Evolutionary conservation across 2,329 filamentous ascomycete species (phyloP), one percentile per base, ranked within the genome.

Genomic region (Rhynchosporium secalis): DNA sequence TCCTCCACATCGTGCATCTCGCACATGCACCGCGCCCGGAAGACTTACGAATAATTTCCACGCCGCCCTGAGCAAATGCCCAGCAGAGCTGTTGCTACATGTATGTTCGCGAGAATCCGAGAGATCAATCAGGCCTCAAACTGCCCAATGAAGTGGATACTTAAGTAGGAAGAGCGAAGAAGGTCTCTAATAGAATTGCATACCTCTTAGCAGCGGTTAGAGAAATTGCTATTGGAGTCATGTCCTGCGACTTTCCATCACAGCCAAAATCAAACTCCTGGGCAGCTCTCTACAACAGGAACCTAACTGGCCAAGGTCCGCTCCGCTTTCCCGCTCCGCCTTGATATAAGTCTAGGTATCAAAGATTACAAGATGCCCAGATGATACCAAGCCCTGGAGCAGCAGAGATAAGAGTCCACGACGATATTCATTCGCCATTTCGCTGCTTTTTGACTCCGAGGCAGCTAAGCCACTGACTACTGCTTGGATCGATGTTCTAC

Each of bases 111-210:
- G 51, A 54, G 33, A 41, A 41, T 15, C 20, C 12, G 26, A n/a
- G 38, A 56, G 3, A 56, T 46, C n/a, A 45, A 45, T 56, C 28
- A 56, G 54, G 54, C 54, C 43, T 56, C 54, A 20, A 20, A 20
- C 41, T 46, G 41, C 40, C 54, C 54, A 56, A 56, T 46, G 40
- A 28, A 40, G 29, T 20, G 33, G 33, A n/a, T 5, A 8, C 36
- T 15, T 1, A 10, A 20, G 2, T 36, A 5, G 33, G 49, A 9
- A 46, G n/a, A 26, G 3, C n/a, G 15, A 40, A 41, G 20, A 10
- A 54, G 20, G n/a, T 9, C 9, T 20, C 36, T 54, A 33, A 41
- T 40, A 20, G 7, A 28, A 10, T 33, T 40, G 33, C 36, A 6
- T 13, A 9, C 26, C 54, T 36, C 54, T 56, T 46, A 29, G 54